A percentile compares a stretch with the other conserved stretches of the same genome.
phyloP scores from a whole-genome alignment of 306 rosid species.

The Spatholobus suberectus region DNA sequence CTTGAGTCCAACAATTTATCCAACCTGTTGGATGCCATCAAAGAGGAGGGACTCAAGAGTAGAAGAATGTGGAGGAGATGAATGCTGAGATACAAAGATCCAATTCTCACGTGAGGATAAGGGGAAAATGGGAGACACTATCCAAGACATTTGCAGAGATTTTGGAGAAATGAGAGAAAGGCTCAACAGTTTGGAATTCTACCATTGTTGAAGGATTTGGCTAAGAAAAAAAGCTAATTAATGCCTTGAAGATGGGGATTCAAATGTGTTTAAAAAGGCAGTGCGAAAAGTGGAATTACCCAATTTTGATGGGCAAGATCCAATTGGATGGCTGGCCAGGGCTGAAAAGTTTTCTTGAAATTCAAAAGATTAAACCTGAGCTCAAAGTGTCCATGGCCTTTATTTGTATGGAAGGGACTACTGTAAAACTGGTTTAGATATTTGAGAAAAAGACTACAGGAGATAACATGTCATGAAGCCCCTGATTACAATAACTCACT shows the following conservation, averaged over 20 bases:
- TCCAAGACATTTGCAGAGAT: background rate
- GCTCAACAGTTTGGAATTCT: background rate
- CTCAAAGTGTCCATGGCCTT: background rate
- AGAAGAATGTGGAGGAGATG: background rate
- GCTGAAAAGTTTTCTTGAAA: background rate
- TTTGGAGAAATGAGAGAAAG: background rate
- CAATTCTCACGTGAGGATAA: background rate
- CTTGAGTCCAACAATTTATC: background rate
- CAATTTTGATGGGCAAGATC: background rate
- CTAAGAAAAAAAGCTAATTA: background rate
- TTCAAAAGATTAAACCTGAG: background rate
- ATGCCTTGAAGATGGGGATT: background rate
- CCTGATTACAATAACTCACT: background rate
- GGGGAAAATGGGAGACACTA: background rate
- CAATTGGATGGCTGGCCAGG: background rate
- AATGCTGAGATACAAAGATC: background rate
- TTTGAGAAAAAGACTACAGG: background rate
- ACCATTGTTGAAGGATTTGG: background rate
- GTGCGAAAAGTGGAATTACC: background rate
- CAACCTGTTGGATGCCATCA: background rate
- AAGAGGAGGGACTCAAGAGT: background rate
- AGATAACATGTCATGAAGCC: background rate
- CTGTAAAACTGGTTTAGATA: background rate
- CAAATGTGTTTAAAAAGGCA: background rate
- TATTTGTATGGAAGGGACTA: background rate